These are phyloP conservation scores for Chaetothyriales sp. DNA, from an alignment of 2,329 filamentous ascomycete genomes.

Conservation along the genomic window DNA sequence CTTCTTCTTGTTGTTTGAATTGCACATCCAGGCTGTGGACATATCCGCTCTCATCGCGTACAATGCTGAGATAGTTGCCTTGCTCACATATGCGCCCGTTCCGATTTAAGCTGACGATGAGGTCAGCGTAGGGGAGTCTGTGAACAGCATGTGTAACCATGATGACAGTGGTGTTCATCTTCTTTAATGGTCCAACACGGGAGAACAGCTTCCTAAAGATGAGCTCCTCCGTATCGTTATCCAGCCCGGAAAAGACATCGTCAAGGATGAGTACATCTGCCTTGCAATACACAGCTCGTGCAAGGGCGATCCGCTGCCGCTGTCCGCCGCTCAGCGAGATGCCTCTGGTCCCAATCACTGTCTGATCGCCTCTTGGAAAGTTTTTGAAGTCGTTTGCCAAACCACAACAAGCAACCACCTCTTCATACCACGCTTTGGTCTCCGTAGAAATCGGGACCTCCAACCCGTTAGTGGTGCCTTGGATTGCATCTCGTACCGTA, in stretches of 20 bases:
- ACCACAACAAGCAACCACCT: conserved; percentile 14
- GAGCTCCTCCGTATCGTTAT: conserved; percentile 34
- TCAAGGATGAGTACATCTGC: conserved; percentile 36
- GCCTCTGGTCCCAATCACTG: conserved; percentile 12
- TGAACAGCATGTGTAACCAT: conserved; percentile 23
- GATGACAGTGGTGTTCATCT: conserved; percentile 26
- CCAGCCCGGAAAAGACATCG: conserved; percentile 37
- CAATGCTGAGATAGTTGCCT: conserved; percentile 27
- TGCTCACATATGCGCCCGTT: conserved; percentile 27
- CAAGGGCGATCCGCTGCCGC: conserved; percentile 26
- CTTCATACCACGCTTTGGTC: conserved; percentile 13
- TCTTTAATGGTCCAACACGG: conserved; percentile 31
- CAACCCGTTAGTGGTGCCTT: conserved; percentile 5
- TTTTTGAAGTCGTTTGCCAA: conserved; percentile 13
- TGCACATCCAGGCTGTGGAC: background rate
- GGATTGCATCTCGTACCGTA: conserved; percentile 13
- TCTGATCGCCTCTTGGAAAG: conserved; percentile 13
- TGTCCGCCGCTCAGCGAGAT: conserved; percentile 18
- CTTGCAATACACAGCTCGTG: conserved; percentile 38
- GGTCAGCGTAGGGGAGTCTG: conserved; percentile 29
- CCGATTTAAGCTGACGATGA: conserved; percentile 27
- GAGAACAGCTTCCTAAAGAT: conserved; percentile 36
- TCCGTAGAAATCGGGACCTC: background rate
- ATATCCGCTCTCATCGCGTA: conserved; percentile 5
- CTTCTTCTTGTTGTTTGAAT: background rate